Evolutionary conservation across 352 stramenopile genomes (phyloP), one percentile per base, ranked within the genome.

Genomic region (Phytophthora hibernalis): DNA sequence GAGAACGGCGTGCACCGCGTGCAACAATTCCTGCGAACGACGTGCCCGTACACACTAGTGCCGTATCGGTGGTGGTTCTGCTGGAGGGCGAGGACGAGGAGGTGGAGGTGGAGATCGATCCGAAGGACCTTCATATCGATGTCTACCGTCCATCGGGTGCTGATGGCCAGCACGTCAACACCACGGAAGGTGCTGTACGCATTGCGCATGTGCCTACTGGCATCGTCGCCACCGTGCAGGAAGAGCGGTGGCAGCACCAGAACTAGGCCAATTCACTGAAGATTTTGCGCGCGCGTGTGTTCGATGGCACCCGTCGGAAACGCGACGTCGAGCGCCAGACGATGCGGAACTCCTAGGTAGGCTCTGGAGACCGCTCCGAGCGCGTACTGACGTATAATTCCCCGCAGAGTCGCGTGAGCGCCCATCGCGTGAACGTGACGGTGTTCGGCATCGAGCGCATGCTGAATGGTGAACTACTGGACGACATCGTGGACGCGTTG

Each of bases 351-450:
- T 91, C 80, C 21, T 93, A 99, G 72, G 94, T 99, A 42, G 96
- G 96, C 31, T 99, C 95, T 1, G 97, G 97, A 31, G 95, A 98
- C 26, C 82, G 98, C 37, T 98, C 84, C 2, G 97, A 99, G 79
- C 98, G 98, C 51, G 98, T 99, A 43, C 87, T 97, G 54, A 99
- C 98, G 22, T 99, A 99, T 88, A 99, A 99, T 80, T 99, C 96
- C n/a, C 89, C 92, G 4, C 96, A 99, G 68, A 97, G 97, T 79
- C 90, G 97, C 48, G 90, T 99, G 52, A 98, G 92, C 44, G 97
- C 99, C 76, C 97, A 99, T 80, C 89, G 96, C 64, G 93, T 98
- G 31, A 92, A 95, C 55, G 65, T 97, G 28, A 97, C 91, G 6
- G 76, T 93, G 2, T 93, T 85, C 61, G 92, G 92, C 31, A 97